Evolutionary conservation across 2,329 filamentous ascomycete species (phyloP), one percentile per base, ranked within the genome.

Genomic region (Metarhizium guizhouense): DNA sequence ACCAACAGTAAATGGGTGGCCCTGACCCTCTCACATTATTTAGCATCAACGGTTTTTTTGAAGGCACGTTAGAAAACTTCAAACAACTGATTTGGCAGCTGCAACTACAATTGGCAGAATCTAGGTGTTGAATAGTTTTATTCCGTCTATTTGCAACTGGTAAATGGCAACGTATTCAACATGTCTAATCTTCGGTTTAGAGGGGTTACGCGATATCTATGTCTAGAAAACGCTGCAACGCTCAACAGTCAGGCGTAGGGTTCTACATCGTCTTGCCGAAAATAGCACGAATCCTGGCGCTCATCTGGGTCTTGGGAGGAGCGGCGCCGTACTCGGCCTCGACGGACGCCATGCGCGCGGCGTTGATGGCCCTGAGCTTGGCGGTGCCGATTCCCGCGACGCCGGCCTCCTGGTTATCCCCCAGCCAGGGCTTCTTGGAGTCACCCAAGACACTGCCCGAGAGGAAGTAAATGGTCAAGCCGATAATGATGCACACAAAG

Each of bases 361-460:
- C 76, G 53, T 83, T 81, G 55, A 85, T 76, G 54, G 87, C 86
- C 76, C 83, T 87, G 62, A 85, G 79, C 79, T 89, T 94, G 51
- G 92, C 92, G 3, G 91, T 96, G 6, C 92, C 92, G 57, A 95
- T 70, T 2, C 92, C 93, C 16, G 82, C 82, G 52, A 93, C 80
- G 42, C 92, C 92, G 2, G 75, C 79, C 70, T 93, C 88, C 78
- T 99, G 94, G 68, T 90, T 85, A 56, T 84, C 80, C 2, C 93
- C 93, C 53, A 99, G 75, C 94, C 94, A 99, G 18, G 94, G 94
- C 81, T 99, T 99, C 77, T 86, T 84, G 54, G 88, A 85, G 72
- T 97, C 94, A 36, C 91, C 93, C 52, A 96, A 73, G 56, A 89
- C 81, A 67, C 84, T 87, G 56, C 91, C 90, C 1, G 88, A 85